Conservation (phyloP, 306 rosid species). For the Quercus gilva region DNA sequence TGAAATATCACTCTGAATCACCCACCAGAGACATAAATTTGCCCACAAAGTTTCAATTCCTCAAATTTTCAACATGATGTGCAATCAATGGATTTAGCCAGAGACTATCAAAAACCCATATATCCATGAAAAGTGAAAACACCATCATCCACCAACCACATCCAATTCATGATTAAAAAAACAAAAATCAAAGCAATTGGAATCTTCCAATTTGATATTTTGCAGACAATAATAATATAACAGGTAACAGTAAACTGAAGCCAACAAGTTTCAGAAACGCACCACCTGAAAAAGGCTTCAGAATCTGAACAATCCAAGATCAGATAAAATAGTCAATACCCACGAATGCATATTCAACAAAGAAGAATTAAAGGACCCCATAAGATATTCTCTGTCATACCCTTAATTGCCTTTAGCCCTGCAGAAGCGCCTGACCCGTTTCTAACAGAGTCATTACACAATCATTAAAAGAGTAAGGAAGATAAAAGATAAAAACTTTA, state of each 20-base stretch:
- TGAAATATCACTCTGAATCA: constrained; percentile 14
- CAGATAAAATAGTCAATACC: constrained; percentile 47
- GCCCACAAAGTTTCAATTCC: constrained; percentile 9
- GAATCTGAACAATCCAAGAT: constrained; percentile 50
- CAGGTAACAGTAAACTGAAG: constrained; percentile 18
- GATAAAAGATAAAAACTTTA: not conserved
- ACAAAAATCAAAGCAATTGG: constrained; percentile 18
- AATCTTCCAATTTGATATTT: constrained; percentile 13
- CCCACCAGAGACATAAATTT: constrained; percentile 14
- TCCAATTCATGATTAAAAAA: constrained; percentile 26
- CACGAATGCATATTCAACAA: constrained; percentile 42
- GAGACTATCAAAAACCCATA: constrained; percentile 18
- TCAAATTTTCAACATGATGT: constrained; percentile 17
- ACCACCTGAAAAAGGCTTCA: constrained; percentile 41
- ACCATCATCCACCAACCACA: constrained; percentile 27
- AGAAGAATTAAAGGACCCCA: constrained; percentile 20
- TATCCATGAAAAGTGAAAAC: not conserved
- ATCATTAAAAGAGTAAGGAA: constrained; percentile 5
- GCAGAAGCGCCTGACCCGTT: constrained; percentile 17
- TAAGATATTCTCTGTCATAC: constrained; percentile 26
- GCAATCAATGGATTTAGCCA: constrained; percentile 22
- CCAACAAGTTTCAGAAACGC: constrained; percentile 23
- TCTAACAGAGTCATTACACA: constrained; percentile 1
- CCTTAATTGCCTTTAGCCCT: constrained; percentile 24
- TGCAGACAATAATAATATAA: not conserved